phyloP scores from a whole-genome alignment of 1,284 basidiomycete genomes.

The Takashimella tepidaria region DNA sequence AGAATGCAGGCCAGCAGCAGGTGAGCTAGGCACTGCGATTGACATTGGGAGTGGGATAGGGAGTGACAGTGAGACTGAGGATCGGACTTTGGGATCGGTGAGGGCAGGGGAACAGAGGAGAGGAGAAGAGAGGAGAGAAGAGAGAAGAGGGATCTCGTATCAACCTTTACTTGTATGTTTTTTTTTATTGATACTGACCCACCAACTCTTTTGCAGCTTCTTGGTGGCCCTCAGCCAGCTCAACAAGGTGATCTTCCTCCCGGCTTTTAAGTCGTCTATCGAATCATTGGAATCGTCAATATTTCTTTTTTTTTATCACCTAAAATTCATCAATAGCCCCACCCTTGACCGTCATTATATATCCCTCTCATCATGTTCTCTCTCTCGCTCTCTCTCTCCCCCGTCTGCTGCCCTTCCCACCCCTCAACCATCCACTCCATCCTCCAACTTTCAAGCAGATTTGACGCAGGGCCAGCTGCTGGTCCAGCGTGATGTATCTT shows the following conservation, averaged over 20 bases:
- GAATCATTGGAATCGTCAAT: too few relatives aligned
- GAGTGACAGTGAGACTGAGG: background rate
- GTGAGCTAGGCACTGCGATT: conserved; percentile 50
- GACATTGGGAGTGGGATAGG: background rate
- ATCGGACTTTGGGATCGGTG: too few relatives aligned
- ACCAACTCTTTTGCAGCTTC: conserved; percentile 18
- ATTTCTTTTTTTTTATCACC: too few relatives aligned
- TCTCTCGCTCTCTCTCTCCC: too few relatives aligned
- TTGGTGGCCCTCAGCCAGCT: conserved; percentile 26
- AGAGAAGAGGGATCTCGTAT: background rate
- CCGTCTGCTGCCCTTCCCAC: too few relatives aligned
- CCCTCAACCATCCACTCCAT: too few relatives aligned
- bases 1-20: conserved; percentile 87
- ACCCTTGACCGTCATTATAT: too few relatives aligned
- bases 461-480: too few relatives aligned
- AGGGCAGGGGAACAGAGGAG: background rate
- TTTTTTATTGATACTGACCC: background rate
- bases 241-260: conserved; percentile 40
- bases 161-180: background rate
- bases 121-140: background rate
- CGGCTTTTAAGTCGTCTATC: conserved; percentile 35
- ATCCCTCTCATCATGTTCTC: too few relatives aligned
- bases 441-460: too few relatives aligned
- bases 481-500: too few relatives aligned
- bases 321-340: too few relatives aligned